These are phyloP conservation scores for Pseudogymnoascus sp. DNA, from an alignment of 2,329 filamentous ascomycete species.

Conservation along the genomic window DNA sequence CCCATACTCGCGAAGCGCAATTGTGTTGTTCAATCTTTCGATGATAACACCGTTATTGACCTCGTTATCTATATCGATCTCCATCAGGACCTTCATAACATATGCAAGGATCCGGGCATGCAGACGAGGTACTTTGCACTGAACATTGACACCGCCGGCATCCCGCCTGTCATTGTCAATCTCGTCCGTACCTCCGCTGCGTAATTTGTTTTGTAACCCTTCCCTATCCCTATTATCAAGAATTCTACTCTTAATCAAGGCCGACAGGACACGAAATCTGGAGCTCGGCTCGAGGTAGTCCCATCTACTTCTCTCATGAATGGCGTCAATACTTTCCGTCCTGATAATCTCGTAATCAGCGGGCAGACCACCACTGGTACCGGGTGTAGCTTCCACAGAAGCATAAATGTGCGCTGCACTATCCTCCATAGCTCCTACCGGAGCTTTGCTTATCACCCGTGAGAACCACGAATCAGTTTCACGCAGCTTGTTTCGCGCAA, in stretches of 20 bases:
- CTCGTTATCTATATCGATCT: conserved; percentile 5
- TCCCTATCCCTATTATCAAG: conserved; percentile 4
- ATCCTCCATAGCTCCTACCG: background rate
- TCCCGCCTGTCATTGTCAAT: background rate
- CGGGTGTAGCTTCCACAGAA: background rate
- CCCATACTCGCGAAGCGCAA: conserved; percentile 15
- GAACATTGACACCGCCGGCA: background rate
- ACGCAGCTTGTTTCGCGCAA: conserved; percentile 4
- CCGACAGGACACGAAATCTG: conserved; percentile 9
- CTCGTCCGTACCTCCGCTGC: background rate
- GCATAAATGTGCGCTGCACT: background rate
- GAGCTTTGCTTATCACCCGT: background rate
- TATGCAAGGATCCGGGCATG: conserved; percentile 12
- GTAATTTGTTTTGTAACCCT: background rate
- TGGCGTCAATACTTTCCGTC: background rate
- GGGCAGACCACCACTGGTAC: background rate
- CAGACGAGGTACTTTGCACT: background rate
- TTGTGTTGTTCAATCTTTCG: conserved; percentile 7
- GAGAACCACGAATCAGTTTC: background rate
- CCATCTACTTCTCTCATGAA: background rate
- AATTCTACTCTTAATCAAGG: conserved; percentile 7
- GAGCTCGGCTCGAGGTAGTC: background rate
- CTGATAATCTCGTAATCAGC: background rate
- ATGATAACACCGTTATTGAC: background rate
- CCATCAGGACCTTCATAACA: conserved; percentile 3